Conservation (phyloP, 371 early-diverging fungal genomes). For the Mortierella sp. region DNA sequence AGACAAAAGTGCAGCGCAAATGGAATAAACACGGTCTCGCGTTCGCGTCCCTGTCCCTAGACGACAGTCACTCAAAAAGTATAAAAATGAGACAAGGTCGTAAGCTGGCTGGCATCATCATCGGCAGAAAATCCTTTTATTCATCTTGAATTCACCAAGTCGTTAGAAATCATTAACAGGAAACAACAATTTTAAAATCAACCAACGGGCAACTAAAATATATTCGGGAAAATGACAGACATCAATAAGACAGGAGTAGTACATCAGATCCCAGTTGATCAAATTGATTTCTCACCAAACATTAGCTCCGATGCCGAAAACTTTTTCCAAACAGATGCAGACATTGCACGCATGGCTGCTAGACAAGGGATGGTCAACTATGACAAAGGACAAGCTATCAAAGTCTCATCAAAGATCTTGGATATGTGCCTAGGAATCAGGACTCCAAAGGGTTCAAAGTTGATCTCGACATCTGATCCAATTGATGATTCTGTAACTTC, state of each 20-base stretch:
- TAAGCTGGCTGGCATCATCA: too few species aligned
- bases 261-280: conserved; percentile 43
- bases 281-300: conserved; percentile 60
- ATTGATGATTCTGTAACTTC: neutral
- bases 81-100: too few species aligned
- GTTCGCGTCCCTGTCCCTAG: too few species aligned
- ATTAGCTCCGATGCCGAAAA: conserved; percentile 68
- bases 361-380: conserved; percentile 74
- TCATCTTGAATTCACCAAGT: too few species aligned
- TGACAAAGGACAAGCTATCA: conserved; percentile 72
- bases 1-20: neutral
- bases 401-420: conserved; percentile 74
- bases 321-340: conserved; percentile 87
- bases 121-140: too few species aligned
- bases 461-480: neutral
- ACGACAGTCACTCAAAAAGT: neutral
- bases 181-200: neutral
- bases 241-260: neutral
- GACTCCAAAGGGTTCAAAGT: neutral
- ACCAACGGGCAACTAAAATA: neutral
- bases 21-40: too few species aligned
- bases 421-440: conserved; percentile 56
- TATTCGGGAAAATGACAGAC: conserved; percentile 8
- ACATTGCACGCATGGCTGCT: conserved; percentile 66
- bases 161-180: neutral